Conservation (phyloP, 192 early-diverging fungal species). For the Dimargaris xerosporica region DNA sequence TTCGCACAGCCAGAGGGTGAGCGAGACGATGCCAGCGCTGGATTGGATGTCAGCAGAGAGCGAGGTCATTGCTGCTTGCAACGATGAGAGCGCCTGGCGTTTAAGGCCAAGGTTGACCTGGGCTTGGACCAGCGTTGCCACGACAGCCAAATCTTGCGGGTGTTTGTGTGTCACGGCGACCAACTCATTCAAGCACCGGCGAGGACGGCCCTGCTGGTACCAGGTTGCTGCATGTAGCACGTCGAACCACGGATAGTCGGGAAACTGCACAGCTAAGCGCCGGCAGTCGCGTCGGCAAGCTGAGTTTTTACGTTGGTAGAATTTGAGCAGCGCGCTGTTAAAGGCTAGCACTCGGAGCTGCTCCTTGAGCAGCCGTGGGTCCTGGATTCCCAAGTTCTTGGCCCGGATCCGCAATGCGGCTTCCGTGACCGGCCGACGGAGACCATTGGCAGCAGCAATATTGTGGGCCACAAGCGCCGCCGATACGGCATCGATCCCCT, state of each 20-base stretch:
- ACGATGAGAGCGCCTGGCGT: background rate
- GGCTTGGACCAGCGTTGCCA: background rate
- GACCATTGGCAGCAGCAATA: background rate
- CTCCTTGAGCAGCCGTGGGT: conserved; percentile 1
- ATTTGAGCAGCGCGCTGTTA: conserved; percentile 8
- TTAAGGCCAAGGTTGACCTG: background rate
- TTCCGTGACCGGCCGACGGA: background rate
- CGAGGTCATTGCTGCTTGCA: background rate
- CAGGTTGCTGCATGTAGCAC: conserved; percentile 8
- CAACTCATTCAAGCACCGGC: background rate
- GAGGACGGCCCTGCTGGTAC: background rate
- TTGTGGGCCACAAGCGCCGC: background rate
- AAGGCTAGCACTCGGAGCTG: conserved; percentile 1
- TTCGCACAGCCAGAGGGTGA: background rate
- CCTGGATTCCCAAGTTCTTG: background rate
- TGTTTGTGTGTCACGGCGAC: background rate
- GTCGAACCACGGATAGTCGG: background rate
- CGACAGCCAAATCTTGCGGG: background rate
- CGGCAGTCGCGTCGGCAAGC: conserved; percentile 7
- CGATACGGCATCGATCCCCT: background rate
- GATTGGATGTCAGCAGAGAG: background rate
- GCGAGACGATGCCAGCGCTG: background rate
- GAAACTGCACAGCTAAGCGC: background rate
- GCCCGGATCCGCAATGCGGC: background rate
- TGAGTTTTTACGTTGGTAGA: background rate